A percentile compares a stretch with the other conserved stretches of the same genome.
Conservation (phyloP, 257 asterid species). For the Penstemon barbatus region DNA sequence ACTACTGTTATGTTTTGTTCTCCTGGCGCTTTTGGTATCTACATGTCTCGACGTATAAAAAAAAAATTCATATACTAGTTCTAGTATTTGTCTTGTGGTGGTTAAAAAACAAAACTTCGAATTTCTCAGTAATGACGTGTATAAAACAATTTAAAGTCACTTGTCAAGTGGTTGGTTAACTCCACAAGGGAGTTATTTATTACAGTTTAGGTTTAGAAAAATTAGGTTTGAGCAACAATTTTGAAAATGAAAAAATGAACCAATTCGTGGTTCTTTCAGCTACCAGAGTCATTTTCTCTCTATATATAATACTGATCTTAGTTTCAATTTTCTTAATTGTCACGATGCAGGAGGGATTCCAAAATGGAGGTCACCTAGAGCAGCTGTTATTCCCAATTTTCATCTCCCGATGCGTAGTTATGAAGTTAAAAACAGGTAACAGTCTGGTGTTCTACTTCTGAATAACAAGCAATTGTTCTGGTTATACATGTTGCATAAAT, state of each 20-base stretch:
- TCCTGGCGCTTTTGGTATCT: too few species aligned
- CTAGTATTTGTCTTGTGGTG: too few species aligned
- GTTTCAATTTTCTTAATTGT: neutral
- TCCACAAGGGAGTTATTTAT: too few species aligned
- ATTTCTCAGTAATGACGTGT: too few species aligned
- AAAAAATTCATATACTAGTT: too few species aligned
- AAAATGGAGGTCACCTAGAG: slow-evolving; percentile 68
- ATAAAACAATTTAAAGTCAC: neutral
- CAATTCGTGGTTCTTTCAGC: neutral
- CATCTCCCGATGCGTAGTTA: slow-evolving; percentile 91
- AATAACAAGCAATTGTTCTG: too few species aligned
- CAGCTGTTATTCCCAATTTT: slow-evolving; percentile 63
- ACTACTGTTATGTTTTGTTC: neutral
- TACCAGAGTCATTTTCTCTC: too few species aligned
- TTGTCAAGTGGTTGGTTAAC: too few species aligned
- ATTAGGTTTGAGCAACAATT: neutral
- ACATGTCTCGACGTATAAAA: too few species aligned
- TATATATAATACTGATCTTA: neutral
- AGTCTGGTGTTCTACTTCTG: neutral
- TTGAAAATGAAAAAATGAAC: too few species aligned
- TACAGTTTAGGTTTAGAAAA: neutral
- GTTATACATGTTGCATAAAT: too few species aligned
- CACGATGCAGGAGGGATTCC: slow-evolving; percentile 43
- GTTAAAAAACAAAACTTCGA: too few species aligned
- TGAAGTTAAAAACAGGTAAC: slow-evolving; percentile 80